Base-by-base conservation (phyloP, 169 alveolate genomes). In the Plasmodium reichenowi region DNA sequence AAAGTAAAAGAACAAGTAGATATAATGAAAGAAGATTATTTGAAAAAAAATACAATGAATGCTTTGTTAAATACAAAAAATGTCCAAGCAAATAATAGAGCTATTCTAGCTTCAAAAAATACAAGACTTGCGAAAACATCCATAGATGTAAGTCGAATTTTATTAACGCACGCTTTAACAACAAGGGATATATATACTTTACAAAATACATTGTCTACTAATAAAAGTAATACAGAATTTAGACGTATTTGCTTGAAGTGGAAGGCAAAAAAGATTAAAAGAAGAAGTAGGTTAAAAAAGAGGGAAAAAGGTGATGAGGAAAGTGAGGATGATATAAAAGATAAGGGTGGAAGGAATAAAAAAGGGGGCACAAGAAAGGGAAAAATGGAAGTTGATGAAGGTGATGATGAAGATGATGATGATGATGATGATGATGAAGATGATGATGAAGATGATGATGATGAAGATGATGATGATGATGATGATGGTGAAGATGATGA, bases 1-100 rank as follows among this genome's bases (percentile, higher is more conserved):
- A 78, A 78, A 64, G 75, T 78, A 70, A 78, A 78, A 78, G 89
- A 78, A 52, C 48, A 78, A 78, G 70, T 64, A 26, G 89, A 78
- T 48, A 48, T 78, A 43, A 78, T 78, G 29, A 78, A 67, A 45
- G 89, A 78, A 78, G 74, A 78, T 64, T 78, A 48, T 56, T 48
- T 78, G 54, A 78, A 78, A 50, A 78, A 78, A 32, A 78, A 78
- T 56, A 52, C 89, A 4, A 71, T 71, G 70, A 52, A 15, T 26
- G 89, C 89, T 48, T 66, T 78, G 54, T 70, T 67, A 52, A 78
- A 78, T 45, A 78, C 75, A n/a, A 78, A 59, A 2, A 63, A 78
- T 50, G 50, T 67, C 43, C 89, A 78, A 58, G 89, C 89, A 52
- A 48, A 78, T 15, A 78, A 54, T 66, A 54, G 89, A 45, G 89